Evolutionary conservation across 805 yeast species (phyloP), one percentile per base, ranked within the genome.

Genomic region (Schizosaccharomyces osmophilus): DNA sequence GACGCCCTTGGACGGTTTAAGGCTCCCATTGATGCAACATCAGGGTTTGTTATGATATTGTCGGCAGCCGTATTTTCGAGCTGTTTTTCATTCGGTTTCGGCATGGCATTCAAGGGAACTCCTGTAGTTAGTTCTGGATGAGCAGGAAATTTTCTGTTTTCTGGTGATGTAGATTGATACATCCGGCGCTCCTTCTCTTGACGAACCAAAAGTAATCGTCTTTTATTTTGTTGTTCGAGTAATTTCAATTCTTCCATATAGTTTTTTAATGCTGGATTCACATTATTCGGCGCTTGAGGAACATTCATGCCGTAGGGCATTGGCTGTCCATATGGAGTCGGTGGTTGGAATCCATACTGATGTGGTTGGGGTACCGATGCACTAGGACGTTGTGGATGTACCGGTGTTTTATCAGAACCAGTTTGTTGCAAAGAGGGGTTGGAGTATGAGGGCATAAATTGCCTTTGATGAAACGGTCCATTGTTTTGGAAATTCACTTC

Each of bases 241-340:
- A 84, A 69, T 78, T 84, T 78, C 65, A 85, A 73, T 70, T 85
- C 90, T 75, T 80, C 81, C 69, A 86, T 94, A 70, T 87, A 86
- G 68, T 86, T 94, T 66, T 83, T 86, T 48, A 86, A 73, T 1
- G 90, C 89, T 62, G 73, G 74, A 65, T 70, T 70, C 61, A n/a
- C 26, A n/a, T 24, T n/a, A 45, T 24, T 45, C 11, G 51, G 51
- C 2, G 22, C 26, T 15, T 22, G 5, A 24, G 22, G 22, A 6
- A 11, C 51, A 24, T 45, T 45, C 22, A 45, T 19, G 11, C 26
- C 26, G 26, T 45, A 45, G 22, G 17, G 26, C 26, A 45, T 45
- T 19, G 22, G 22, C 26, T 45, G 51, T 8, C 26, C 22, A 9
- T 45, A 45, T 11, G 51, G 51, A 45, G 51, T 8, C 11, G 22